These are phyloP conservation scores for Chytriomyces hyalinus DNA, from an alignment of 192 early-diverging fungal genomes.

Conservation along the genomic window DNA sequence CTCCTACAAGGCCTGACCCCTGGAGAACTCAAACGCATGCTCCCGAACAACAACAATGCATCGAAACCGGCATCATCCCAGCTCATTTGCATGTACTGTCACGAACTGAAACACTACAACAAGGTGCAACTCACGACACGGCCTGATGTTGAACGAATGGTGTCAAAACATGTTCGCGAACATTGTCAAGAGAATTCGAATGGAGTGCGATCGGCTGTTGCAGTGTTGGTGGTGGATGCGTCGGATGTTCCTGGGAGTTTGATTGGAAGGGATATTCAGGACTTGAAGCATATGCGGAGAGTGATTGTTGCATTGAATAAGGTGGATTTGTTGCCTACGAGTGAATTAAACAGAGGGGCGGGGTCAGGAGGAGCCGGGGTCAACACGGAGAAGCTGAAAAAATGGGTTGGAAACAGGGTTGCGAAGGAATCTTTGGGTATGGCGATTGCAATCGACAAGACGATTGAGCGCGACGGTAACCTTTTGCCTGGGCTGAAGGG, in stretches of 20 bases:
- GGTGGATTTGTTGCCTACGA: constrained; percentile 3
- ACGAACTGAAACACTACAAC: constrained; percentile 20
- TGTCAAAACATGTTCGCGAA: constrained; percentile 1
- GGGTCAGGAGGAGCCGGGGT: not conserved
- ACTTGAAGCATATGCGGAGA: not conserved
- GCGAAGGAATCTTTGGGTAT: not conserved
- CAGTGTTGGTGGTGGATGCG: constrained; percentile 19
- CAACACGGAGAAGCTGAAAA: not conserved
- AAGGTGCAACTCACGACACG: not conserved
- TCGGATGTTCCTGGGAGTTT: constrained; percentile 13
- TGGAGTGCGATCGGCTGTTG: not conserved
- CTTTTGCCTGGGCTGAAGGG: not conserved
- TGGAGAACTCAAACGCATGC: not conserved
- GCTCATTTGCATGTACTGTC: constrained; percentile 14
- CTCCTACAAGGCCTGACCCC: constrained; percentile 1
- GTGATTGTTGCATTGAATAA: constrained; percentile 21
- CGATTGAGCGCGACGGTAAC: not conserved
- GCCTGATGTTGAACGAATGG: not conserved
- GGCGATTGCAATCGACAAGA: not conserved
- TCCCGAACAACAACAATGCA: not conserved
- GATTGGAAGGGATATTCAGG: not conserved
- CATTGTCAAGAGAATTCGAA: too few relatives aligned
- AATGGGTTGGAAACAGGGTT: not conserved
- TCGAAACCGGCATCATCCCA: not conserved
- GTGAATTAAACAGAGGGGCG: not conserved